Conservation (phyloP, 148 eudicot genomes). For the Polygonum maritimum region DNA sequence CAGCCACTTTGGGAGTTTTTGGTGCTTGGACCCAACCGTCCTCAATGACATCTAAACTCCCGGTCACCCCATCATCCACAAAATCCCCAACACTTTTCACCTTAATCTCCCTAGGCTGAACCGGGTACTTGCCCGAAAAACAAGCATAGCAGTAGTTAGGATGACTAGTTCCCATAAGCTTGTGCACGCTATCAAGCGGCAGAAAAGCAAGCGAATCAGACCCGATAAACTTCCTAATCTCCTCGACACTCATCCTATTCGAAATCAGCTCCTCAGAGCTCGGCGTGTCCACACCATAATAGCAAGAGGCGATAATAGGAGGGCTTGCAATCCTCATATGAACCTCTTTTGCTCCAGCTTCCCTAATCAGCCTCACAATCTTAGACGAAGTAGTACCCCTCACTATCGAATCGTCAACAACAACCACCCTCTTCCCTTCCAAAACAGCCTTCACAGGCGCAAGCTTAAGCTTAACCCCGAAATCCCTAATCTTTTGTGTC, state of each 20-base stretch:
- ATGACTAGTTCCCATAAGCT: conserved; percentile 29
- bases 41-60: conserved; percentile 26
- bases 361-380: conserved; percentile 71
- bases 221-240: conserved; percentile 33
- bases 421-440: conserved; percentile 86
- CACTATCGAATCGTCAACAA: conserved; percentile 88
- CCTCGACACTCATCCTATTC: conserved; percentile 55
- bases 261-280: conserved; percentile 79
- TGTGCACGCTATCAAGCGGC: conserved; percentile 44
- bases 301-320: conserved; percentile 59
- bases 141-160: conserved; percentile 52
- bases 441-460: conserved; percentile 39
- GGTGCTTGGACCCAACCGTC: conserved; percentile 40
- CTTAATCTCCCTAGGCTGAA: conserved; percentile 35
- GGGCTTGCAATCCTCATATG: conserved; percentile 82
- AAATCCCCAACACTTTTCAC: conserved; percentile 57
- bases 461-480: conserved; percentile 51
- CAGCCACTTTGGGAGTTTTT: conserved; percentile 17
- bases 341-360: conserved; percentile 61
- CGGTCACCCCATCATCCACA: conserved; percentile 33
- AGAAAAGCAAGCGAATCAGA: conserved; percentile 81
- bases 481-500: conserved; percentile 62
- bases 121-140: conserved; percentile 55
- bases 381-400: conserved; percentile 85
- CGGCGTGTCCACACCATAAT: conserved; percentile 91